Base-by-base conservation (phyloP, 2,329 filamentous ascomycete species). In the Xylariaceae sp. region DNA sequence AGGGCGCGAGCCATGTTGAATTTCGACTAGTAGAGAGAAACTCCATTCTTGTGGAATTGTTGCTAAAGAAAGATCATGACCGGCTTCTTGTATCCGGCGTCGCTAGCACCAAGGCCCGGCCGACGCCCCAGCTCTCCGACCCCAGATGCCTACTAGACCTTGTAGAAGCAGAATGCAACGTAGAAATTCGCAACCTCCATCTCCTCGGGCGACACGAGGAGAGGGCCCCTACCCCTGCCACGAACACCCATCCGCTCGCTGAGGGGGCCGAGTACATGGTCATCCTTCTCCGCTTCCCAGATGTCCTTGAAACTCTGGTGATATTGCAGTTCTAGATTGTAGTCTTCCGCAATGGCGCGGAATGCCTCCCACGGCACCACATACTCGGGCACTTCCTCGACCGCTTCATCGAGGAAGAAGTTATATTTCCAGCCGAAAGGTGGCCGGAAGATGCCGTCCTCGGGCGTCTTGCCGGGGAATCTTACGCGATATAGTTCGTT, bases 351-450 rank as follows among this genome's bases (percentile, higher is more conserved):
- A 54, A 97, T 70, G 17, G 88, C 89, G 65, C 92, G 86, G 68
- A 98, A 97, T 1, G 88, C 89, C 61, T 95, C 89, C 90, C 92
- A 98, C 0, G 92, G 92, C 1, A 98, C 92, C 2, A 98, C 90
- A 59, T 95, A 98, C 67, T 98, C 92, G 2, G 92, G 90, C 6
- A 95, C 87, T 58, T 89, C 86, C 61, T 97, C 90, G 14, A 98
- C 92, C 0, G 92, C 92, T 65, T 98, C 92, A 55, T 92, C 83
- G 40, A 98, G 79, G 62, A 88, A 94, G 69, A 95, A 98, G 58
- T 81, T 94, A 67, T 98, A 98, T 63, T 92, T 95, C 89, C 92
- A 97, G 34, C 90, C 92, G 59, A 88, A 97, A 0, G 92, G 88
- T 4, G 92, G 92, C 4, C 92, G 81, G 67, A 98, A 98, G 21